Evolutionary conservation across 2,329 filamentous ascomycete species (phyloP).

Genomic region (Sclerotinia sclerotiorum): DNA sequence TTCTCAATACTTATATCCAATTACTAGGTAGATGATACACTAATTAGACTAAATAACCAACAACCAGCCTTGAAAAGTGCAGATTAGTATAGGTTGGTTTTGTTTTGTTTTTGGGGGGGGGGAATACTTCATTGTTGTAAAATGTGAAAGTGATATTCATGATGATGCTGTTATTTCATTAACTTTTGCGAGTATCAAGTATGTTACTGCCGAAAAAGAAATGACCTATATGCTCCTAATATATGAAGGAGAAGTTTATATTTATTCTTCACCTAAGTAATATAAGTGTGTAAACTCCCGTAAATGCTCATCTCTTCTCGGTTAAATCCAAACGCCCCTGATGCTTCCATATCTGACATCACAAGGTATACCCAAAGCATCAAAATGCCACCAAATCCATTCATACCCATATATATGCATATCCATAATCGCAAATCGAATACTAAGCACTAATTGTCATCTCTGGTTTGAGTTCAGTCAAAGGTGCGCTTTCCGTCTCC

Average conservation of each 20-base stretch:
- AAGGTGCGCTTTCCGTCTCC: not conserved
- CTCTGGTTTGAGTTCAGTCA: conserved; percentile 10
- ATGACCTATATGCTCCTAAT: not conserved
- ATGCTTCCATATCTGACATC: not conserved
- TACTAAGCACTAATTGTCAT: conserved; percentile 16
- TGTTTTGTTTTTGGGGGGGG: not conserved
- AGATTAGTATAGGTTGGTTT: not conserved
- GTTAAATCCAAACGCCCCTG: conserved; percentile 12
- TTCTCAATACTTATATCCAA: too few relatives aligned
- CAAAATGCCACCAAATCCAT: conserved; percentile 4
- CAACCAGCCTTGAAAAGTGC: not conserved
- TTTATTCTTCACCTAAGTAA: not conserved
- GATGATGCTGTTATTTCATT: not conserved
- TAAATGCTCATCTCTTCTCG: conserved; percentile 17
- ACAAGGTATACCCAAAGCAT: not conserved
- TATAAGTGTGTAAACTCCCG: conserved; percentile 6
- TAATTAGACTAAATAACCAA: not conserved
- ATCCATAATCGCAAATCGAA: not conserved
- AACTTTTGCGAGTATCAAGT: not conserved
- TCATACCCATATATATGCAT: not conserved
- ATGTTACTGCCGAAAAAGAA: not conserved
- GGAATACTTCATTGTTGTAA: not conserved
- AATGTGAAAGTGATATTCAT: not conserved
- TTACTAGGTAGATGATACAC: not conserved
- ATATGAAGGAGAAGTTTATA: not conserved